Percentiles rank a stretch among this genome's conserved stretches.
phyloP scores from a whole-genome alignment of 305 asterid species.

The Striga hermonthica region DNA sequence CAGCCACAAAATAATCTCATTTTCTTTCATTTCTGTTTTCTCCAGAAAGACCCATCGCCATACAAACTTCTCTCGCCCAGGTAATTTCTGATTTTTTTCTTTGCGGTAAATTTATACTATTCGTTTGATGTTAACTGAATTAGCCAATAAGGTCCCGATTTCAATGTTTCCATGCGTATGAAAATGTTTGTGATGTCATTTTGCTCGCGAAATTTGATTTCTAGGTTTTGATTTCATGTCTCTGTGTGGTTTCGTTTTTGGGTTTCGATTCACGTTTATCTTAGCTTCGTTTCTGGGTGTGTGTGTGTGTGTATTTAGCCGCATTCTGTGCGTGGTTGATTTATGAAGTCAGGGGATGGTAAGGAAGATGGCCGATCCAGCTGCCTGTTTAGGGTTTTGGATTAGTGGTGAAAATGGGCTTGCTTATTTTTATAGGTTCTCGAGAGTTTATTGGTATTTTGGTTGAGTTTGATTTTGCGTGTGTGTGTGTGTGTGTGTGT shows the following conservation, averaged over 20 bases:
- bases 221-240: too few relatives aligned
- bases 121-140: too few relatives aligned
- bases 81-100: too few relatives aligned
- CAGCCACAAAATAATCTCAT: not conserved
- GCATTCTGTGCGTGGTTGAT: not conserved
- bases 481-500: too few relatives aligned
- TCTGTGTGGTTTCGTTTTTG: not conserved
- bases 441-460: not conserved
- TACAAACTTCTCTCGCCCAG: constrained; percentile 15
- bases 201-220: not conserved
- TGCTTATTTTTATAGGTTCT: not conserved
- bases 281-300: not conserved
- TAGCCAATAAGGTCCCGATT: too few relatives aligned
- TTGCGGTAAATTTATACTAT: too few relatives aligned
- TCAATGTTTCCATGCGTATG: not conserved
- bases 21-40: constrained; percentile 13
- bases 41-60: constrained; percentile 13
- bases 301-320: not conserved
- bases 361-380: not conserved
- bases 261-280: not conserved
- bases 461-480: too few relatives aligned
- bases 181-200: not conserved
- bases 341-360: constrained; percentile 11
- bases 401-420: not conserved
- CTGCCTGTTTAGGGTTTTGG: not conserved